Percentiles rank a stretch among this genome's conserved stretches.
Conservation (phyloP, 345 rosid genomes). For the Raphanus sativus region DNA sequence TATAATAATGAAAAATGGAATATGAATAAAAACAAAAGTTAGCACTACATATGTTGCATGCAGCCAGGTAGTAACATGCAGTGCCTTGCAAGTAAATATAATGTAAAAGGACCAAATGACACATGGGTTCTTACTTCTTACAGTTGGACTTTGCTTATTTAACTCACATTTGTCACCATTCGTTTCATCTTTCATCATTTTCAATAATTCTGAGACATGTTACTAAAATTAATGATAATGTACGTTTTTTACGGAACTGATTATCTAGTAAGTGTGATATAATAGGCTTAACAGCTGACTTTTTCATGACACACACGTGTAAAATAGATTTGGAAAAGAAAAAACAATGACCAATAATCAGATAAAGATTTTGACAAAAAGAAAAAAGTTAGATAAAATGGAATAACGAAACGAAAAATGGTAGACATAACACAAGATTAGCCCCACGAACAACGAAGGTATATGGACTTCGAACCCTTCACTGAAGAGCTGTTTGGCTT, state of each 20-base stretch:
- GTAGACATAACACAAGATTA: not conserved
- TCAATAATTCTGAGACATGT: slow-evolving; percentile 19
- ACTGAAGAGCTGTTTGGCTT: not conserved
- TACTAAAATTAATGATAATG: not conserved
- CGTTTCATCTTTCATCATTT: slow-evolving; percentile 29
- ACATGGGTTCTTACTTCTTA: slow-evolving; percentile 41
- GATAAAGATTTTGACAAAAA: not conserved
- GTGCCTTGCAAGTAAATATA: slow-evolving; percentile 40
- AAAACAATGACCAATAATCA: not conserved
- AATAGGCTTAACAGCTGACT: not conserved
- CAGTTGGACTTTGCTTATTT: slow-evolving; percentile 39
- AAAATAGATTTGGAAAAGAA: not conserved
- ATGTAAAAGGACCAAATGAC: slow-evolving; percentile 33
- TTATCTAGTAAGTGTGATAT: not conserved
- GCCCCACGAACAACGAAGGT: not conserved
- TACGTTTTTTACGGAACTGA: not conserved
- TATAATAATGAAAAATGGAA: slow-evolving; percentile 9
- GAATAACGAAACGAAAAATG: not conserved
- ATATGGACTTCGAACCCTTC: not conserved
- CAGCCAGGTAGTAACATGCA: slow-evolving; percentile 38
- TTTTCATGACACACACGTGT: not conserved
- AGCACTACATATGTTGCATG: slow-evolving; percentile 34
- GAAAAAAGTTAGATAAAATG: not conserved
- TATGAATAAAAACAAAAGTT: not conserved
- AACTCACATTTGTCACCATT: slow-evolving; percentile 34